These are phyloP conservation scores for Melanomma pulvis-pyrius DNA, from an alignment of 495 filamentous ascomycete species.

Conservation along the genomic window DNA sequence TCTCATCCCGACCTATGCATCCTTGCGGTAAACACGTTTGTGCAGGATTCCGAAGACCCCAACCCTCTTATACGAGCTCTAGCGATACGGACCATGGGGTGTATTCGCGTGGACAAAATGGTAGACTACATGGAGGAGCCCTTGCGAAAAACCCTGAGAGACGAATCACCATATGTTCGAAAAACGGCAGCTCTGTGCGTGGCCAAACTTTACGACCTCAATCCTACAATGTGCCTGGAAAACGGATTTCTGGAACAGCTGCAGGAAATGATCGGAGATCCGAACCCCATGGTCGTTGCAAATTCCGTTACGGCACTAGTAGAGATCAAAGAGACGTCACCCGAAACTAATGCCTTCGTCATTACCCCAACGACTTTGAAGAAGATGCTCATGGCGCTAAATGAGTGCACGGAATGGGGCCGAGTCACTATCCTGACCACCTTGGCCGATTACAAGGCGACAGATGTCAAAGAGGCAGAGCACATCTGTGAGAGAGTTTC, in stretches of 20 bases:
- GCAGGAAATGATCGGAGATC: slow-evolving; percentile 94
- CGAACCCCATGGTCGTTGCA: slow-evolving; percentile 98
- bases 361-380: slow-evolving; percentile 82
- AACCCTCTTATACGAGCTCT: slow-evolving; percentile 94
- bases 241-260: slow-evolving; percentile 96
- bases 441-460: slow-evolving; percentile 81
- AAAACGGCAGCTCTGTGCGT: slow-evolving; percentile 98
- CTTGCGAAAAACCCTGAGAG: slow-evolving; percentile 89
- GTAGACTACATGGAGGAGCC: slow-evolving; percentile 99
- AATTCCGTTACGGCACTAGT: slow-evolving; percentile 92
- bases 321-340: slow-evolving; percentile 87
- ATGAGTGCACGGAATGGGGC: slow-evolving; percentile 99
- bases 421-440: slow-evolving; percentile 90
- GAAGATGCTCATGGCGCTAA: slow-evolving; percentile 94
- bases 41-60: slow-evolving; percentile 98
- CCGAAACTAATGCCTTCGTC: slow-evolving; percentile 83
- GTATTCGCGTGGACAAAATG: slow-evolving; percentile 98
- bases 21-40: slow-evolving; percentile 98
- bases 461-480: slow-evolving; percentile 92
- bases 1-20: slow-evolving; percentile 99
- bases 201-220: slow-evolving; percentile 95
- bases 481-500: slow-evolving; percentile 97
- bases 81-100: slow-evolving; percentile 98
- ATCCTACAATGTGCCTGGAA: slow-evolving; percentile 87
- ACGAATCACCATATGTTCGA: slow-evolving; percentile 97